phyloP scores from a whole-genome alignment of 2,329 filamentous ascomycete species.

The Hymenoscyphus albidus region DNA sequence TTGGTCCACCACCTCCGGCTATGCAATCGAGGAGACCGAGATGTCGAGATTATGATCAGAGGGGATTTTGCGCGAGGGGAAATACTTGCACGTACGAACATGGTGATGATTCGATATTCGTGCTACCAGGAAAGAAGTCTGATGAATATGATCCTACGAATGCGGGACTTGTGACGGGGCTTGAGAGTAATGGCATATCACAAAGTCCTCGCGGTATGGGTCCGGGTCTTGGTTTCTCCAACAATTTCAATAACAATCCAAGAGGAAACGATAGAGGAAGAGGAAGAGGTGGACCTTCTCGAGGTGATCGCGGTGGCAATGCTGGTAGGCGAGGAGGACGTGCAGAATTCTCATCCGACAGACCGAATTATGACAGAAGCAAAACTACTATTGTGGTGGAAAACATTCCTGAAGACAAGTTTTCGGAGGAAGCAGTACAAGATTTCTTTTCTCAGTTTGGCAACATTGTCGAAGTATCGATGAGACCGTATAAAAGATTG shows the following conservation, averaged over 20 bases:
- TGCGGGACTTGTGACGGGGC: constrained; percentile 40
- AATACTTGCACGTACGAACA: constrained; percentile 68
- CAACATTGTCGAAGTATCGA: constrained; percentile 56
- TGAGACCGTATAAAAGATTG: constrained; percentile 63
- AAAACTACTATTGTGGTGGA: constrained; percentile 72
- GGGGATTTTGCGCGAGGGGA: constrained; percentile 67
- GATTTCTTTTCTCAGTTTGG: constrained; percentile 72
- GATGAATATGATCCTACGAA: constrained; percentile 58
- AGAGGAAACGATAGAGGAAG: constrained; percentile 29
- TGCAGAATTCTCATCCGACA: constrained; percentile 61
- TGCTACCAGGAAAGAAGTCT: constrained; percentile 28
- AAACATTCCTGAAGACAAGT: constrained; percentile 69
- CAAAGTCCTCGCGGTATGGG: not conserved
- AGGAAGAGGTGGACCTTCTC: constrained; percentile 35
- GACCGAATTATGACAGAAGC: constrained; percentile 57
- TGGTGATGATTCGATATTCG: constrained; percentile 48
- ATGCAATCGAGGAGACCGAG: constrained; percentile 35
- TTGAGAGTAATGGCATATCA: constrained; percentile 20
- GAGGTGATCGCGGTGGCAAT: constrained; percentile 28
- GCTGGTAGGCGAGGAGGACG: constrained; percentile 28
- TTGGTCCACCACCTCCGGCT: constrained; percentile 11
- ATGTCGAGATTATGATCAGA: constrained; percentile 68
- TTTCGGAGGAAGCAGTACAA: constrained; percentile 61
- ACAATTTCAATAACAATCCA: constrained; percentile 10
- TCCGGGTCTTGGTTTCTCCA: constrained; percentile 7